These are phyloP conservation scores for Dentipellis sp. DNA, from an alignment of 768 basidiomycete species.

Conservation along the genomic window DNA sequence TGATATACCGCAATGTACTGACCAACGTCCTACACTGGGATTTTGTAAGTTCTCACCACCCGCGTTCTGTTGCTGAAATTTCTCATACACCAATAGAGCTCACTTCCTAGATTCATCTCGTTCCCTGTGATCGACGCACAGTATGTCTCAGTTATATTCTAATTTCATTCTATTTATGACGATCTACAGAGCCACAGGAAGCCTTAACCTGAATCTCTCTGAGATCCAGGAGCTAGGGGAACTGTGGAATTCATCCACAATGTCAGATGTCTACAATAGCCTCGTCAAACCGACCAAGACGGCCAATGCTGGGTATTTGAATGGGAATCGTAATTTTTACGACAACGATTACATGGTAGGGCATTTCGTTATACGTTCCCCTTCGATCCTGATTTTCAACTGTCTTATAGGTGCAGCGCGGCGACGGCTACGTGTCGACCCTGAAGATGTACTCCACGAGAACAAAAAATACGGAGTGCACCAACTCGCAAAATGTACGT, in stretches of 20 bases:
- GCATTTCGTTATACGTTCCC: background rate
- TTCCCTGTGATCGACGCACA: conserved; percentile 47
- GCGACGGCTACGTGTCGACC: conserved; percentile 21
- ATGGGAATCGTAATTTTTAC: conserved; percentile 24
- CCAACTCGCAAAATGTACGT: conserved; percentile 22
- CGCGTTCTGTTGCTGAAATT: background rate
- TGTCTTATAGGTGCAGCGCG: conserved; percentile 23
- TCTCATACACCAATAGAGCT: conserved; percentile 33
- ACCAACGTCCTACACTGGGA: conserved; percentile 63
- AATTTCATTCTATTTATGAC: background rate
- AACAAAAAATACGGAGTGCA: conserved; percentile 25
- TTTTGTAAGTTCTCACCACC: conserved; percentile 38
- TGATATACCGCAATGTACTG: conserved; percentile 52
- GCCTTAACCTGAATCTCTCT: conserved; percentile 22
- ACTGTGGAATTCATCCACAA: conserved; percentile 17
- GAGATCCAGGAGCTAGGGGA: conserved; percentile 20
- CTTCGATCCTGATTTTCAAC: background rate
- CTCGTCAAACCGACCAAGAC: conserved; percentile 12
- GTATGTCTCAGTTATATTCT: conserved; percentile 19
- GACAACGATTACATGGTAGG: conserved; percentile 27
- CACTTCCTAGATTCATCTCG: conserved; percentile 54
- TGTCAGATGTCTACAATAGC: conserved; percentile 8
- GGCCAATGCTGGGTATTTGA: conserved; percentile 21
- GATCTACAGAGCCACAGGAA: conserved; percentile 16
- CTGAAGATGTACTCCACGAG: conserved; percentile 26